Evolutionary conservation across 176 grass and related monocot species (phyloP).

Genomic region (Carex myosuroides): DNA sequence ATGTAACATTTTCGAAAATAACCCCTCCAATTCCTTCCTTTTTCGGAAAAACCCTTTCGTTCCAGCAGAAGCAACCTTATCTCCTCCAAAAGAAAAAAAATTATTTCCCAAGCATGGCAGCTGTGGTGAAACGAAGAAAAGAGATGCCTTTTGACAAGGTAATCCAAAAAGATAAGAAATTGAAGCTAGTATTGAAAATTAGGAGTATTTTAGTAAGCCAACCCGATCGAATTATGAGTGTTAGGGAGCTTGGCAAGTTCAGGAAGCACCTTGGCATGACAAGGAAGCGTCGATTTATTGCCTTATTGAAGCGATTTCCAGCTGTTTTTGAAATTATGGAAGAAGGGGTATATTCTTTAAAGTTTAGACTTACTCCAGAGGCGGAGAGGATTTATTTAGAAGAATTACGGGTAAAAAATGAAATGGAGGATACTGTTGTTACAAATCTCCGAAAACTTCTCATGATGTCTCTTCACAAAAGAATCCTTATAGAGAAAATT

Average conservation of each 20-base stretch:
- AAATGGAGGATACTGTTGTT: constrained; percentile 66
- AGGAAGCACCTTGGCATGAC: constrained; percentile 86
- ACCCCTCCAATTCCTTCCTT: constrained; percentile 14
- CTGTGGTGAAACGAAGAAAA: constrained; percentile 84
- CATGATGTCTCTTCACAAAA: constrained; percentile 71
- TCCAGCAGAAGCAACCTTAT: constrained; percentile 32
- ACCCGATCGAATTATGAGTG: constrained; percentile 78
- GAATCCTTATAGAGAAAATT: constrained; percentile 78
- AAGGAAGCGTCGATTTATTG: constrained; percentile 86
- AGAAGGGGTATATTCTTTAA: constrained; percentile 86
- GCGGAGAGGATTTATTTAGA: constrained; percentile 89
- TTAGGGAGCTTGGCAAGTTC: constrained; percentile 79
- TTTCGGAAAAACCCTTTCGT: constrained; percentile 16
- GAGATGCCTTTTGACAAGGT: constrained; percentile 84
- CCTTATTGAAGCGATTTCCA: constrained; percentile 71
- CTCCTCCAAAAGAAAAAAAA: constrained; percentile 9
- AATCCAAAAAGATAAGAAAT: constrained; percentile 92
- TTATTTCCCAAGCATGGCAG: constrained; percentile 8
- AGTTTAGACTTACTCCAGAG: constrained; percentile 59
- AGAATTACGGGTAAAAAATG: constrained; percentile 60
- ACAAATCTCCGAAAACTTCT: constrained; percentile 84
- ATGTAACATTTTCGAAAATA: constrained; percentile 37
- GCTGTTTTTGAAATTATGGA: constrained; percentile 80
- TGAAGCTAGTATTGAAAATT: constrained; percentile 90
- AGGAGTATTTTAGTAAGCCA: constrained; percentile 73